Base-by-base conservation (phyloP, 176 grass and related monocot genomes). In the Aegilops speltoides region DNA sequence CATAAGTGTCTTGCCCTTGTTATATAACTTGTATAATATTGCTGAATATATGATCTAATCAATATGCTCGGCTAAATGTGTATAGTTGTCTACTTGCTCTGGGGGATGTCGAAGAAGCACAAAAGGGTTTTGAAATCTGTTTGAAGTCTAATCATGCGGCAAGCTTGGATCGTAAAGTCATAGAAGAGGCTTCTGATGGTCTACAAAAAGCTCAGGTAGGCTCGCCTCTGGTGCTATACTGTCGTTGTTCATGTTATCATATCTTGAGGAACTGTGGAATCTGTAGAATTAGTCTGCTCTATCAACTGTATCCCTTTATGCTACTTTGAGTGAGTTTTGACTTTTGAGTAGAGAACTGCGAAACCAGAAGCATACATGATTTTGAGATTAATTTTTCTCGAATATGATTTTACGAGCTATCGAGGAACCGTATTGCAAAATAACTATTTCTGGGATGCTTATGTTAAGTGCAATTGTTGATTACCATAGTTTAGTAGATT, bases 11-110 rank as follows among this genome's bases (percentile, higher is more conserved):
- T 48, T 36, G 7, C 8, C 64, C 45, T 84, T 45, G 82, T 20
- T 86, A 69, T 83, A 32, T 28, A 72, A 57, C 15, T 7, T 64
- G 59, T 79, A 61, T 48, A 59, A 80, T 13, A 66, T 60, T 74
- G 60, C 15, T 79, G 34, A 76, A 40, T 75, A 46, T 82, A 73
- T 61, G 8, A 31, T 83, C 72, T 92, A 72, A 78, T 86, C n/a
- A 26, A 59, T 83, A 8, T 92, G 73, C 66, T 89, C 10, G 61
- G 32, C 34, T 89, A 32, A 74, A 82, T 92, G 77, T 50, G 19
- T 93, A 32, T 87, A 98, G 96, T 76, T 98, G 96, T 84, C 84
- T 86, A 76, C 91, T 98, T 86, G 81, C 86, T 56, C 78, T 98
- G 73, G 96, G 96, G 54, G 84, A 94, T 45, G 46, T 94, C 76